These are phyloP conservation scores for Neurospora sp. DNA, from an alignment of 495 filamentous ascomycete species.

Conservation along the genomic window DNA sequence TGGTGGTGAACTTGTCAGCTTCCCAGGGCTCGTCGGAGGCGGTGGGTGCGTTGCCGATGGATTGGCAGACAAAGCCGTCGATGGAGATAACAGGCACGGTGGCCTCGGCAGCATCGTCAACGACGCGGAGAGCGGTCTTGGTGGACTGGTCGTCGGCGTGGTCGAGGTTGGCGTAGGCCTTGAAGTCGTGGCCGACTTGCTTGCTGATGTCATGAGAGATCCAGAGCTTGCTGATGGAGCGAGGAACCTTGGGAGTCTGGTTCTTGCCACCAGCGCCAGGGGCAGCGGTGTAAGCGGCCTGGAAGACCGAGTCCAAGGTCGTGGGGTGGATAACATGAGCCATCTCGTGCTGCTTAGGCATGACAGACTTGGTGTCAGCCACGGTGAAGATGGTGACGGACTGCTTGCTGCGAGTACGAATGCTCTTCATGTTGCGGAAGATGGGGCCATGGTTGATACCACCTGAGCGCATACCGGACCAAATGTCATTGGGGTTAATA, in stretches of 20 bases:
- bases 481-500: slow-evolving; percentile 17
- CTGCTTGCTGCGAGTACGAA: slow-evolving; percentile 14
- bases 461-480: slow-evolving; percentile 15
- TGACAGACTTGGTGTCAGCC: slow-evolving; percentile 27
- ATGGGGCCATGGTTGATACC: slow-evolving; percentile 29
- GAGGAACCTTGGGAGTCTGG: slow-evolving; percentile 13
- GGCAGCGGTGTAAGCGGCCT: slow-evolving; percentile 19
- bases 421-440: slow-evolving; percentile 26
- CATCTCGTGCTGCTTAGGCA: slow-evolving; percentile 34
- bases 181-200: slow-evolving; percentile 9
- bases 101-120: neutral
- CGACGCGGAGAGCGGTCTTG: slow-evolving; percentile 10
- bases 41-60: slow-evolving; percentile 11
- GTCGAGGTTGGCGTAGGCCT: slow-evolving; percentile 10
- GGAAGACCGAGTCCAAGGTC: slow-evolving; percentile 33
- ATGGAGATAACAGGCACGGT: slow-evolving; percentile 8
- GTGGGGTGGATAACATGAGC: slow-evolving; percentile 39
- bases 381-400: slow-evolving; percentile 19
- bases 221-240: slow-evolving; percentile 17
- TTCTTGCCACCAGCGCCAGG: slow-evolving; percentile 8
- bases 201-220: slow-evolving; percentile 10
- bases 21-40: slow-evolving; percentile 1
- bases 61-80: slow-evolving; percentile 16
- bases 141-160: slow-evolving; percentile 14
- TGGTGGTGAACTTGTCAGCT: slow-evolving; percentile 13